These are phyloP conservation scores for Eudorina sp. DNA, from an alignment of 139 green algal genomes.

Conservation along the genomic window DNA sequence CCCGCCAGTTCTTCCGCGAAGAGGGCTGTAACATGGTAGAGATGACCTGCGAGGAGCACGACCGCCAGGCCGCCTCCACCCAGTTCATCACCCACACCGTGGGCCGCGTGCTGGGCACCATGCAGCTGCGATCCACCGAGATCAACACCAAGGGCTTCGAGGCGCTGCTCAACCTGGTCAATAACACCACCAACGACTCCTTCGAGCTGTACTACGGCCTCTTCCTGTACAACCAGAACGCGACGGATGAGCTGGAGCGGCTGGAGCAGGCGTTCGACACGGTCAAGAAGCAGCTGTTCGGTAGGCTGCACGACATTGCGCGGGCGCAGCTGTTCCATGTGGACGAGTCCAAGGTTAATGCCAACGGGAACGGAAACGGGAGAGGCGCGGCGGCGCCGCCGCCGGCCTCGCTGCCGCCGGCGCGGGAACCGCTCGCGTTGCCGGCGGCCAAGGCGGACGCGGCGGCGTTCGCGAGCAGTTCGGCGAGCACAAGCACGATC, in stretches of 20 bases:
- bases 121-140: slow-evolving; percentile 80
- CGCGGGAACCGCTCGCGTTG: slow-evolving; percentile 40
- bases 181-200: slow-evolving; percentile 97
- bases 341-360: not conserved
- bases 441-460: not conserved
- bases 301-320: slow-evolving; percentile 83
- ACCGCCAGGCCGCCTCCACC: slow-evolving; percentile 91
- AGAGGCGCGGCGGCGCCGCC: not conserved
- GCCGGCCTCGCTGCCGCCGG: not conserved
- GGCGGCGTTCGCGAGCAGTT: not conserved
- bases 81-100: slow-evolving; percentile 99
- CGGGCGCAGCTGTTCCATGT: slow-evolving; percentile 65
- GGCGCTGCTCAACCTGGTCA: slow-evolving; percentile 93
- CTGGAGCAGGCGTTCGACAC: slow-evolving; percentile 77
- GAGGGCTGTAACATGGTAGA: slow-evolving; percentile 98
- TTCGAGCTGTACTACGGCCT: slow-evolving; percentile 99
- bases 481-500: not conserved
- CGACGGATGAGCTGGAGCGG: slow-evolving; percentile 77
- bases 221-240: slow-evolving; percentile 98
- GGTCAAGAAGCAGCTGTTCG: slow-evolving; percentile 92
- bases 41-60: slow-evolving; percentile 98
- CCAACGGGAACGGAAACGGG: not conserved
- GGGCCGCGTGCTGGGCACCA: slow-evolving; percentile 87
- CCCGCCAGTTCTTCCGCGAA: slow-evolving; percentile 75
- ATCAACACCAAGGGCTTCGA: slow-evolving; percentile 97